Evolutionary conservation across 176 grass and related monocot species (phyloP).

Genomic region (Triticum monococcum): DNA sequence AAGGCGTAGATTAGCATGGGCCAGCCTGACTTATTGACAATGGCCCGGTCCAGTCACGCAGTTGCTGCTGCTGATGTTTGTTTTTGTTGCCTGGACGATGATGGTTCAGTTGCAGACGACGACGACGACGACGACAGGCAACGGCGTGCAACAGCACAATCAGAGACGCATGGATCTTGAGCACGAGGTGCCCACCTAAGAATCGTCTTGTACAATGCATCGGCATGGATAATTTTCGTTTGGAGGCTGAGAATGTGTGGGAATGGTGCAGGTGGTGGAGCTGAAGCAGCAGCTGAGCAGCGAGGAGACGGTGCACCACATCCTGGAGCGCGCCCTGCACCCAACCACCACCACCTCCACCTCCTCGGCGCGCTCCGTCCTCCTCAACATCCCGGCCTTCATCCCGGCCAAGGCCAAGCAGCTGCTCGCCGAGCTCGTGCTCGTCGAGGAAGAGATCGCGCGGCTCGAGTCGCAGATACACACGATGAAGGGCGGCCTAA

Average conservation of each 20-base stretch:
- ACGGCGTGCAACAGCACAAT: background rate
- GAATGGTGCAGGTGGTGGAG: constrained; percentile 34
- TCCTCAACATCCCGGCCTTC: constrained; percentile 45
- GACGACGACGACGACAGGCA: constrained; percentile 4
- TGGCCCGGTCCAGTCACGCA: background rate
- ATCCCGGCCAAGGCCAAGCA: constrained; percentile 69
- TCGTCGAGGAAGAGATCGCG: constrained; percentile 87
- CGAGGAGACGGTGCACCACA: constrained; percentile 61
- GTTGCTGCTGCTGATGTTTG: background rate
- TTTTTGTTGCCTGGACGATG: too few relatives aligned
- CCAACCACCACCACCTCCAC: background rate
- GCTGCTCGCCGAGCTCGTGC: constrained; percentile 81
- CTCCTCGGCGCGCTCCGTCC: background rate
- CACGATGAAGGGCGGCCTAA: constrained; percentile 47
- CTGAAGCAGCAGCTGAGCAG: constrained; percentile 44
- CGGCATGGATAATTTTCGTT: background rate
- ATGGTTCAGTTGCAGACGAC: constrained; percentile 19
- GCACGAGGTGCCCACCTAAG: constrained; percentile 24
- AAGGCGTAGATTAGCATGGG: background rate
- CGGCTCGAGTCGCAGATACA: constrained; percentile 68
- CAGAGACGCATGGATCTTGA: constrained; percentile 47
- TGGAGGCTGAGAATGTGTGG: background rate
- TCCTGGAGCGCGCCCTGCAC: constrained; percentile 52
- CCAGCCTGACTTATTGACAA: background rate
- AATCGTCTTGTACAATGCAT: background rate